A percentile compares a stretch with the other conserved stretches of the same genome.
Evolutionary conservation across 2,329 filamentous ascomycete species (phyloP).

Genomic region (Kalaharituber pfeilii): DNA sequence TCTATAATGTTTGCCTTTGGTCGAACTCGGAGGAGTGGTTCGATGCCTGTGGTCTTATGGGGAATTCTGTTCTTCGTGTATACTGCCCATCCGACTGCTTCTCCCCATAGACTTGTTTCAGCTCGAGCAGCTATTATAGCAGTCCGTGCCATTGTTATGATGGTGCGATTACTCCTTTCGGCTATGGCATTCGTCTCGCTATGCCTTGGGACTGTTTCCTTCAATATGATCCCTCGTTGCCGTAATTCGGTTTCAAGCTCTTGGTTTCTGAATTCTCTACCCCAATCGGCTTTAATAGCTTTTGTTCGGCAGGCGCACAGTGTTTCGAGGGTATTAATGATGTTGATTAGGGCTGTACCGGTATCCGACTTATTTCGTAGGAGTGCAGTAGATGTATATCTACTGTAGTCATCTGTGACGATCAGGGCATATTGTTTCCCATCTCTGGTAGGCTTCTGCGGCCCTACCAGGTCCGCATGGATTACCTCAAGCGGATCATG

Average conservation of each 20-base stretch:
- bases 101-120: neutral
- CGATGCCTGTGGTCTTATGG: neutral
- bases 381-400: neutral
- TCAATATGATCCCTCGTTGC: neutral
- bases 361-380: neutral
- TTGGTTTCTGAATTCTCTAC: neutral
- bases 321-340: too few relatives aligned
- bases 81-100: neutral
- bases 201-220: neutral
- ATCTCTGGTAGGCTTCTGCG: neutral
- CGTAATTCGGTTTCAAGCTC: neutral
- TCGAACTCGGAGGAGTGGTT: neutral
- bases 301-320: too few relatives aligned
- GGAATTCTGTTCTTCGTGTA: neutral
- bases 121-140: neutral
- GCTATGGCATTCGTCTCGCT: neutral
- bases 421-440: neutral
- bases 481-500: neutral
- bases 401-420: neutral
- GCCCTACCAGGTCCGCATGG: neutral
- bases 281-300: neutral
- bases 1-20: neutral
- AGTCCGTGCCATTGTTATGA: neutral
- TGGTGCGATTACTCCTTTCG: neutral
- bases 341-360: neutral